These are phyloP conservation scores for Aphelidium insulamus DNA, from an alignment of 371 early-diverging fungal species.

Conservation along the genomic window DNA sequence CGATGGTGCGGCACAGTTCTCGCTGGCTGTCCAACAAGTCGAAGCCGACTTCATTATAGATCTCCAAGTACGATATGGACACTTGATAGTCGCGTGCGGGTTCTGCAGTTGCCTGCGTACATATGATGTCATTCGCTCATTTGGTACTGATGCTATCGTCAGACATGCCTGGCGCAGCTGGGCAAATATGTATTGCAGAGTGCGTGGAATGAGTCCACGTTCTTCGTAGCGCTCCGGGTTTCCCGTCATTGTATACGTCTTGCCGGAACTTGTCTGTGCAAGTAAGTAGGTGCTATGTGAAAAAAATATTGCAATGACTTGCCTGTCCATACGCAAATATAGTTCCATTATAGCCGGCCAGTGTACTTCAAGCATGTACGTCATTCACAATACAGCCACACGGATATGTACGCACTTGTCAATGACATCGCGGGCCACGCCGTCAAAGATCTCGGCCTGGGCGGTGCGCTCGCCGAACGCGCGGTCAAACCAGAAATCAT, in stretches of 20 bases:
- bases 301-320: too few relatives aligned
- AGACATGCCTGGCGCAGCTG: too few relatives aligned
- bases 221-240: conserved; percentile 24
- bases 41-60: conserved; percentile 43
- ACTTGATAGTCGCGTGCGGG: conserved; percentile 12
- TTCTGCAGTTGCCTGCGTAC: too few relatives aligned
- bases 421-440: conserved; percentile 27
- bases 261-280: conserved; percentile 45
- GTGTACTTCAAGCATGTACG: conserved; percentile 8
- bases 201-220: conserved; percentile 28
- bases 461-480: conserved; percentile 21
- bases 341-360: conserved; percentile 45
- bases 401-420: conserved; percentile 8
- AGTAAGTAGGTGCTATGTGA: conserved; percentile 1
- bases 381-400: not conserved
- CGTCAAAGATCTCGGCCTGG: conserved; percentile 37
- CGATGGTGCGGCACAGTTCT: conserved; percentile 7
- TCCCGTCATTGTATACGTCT: conserved; percentile 51
- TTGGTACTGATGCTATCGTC: too few relatives aligned
- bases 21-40: conserved; percentile 28
- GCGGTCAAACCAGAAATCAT: conserved; percentile 24
- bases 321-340: conserved; percentile 40
- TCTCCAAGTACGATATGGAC: conserved; percentile 34
- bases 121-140: too few relatives aligned
- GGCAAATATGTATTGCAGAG: conserved; percentile 26